Evolutionary conservation across 805 yeast genomes (phyloP).

Genomic region (Vanderwaltozyma verrucispora): DNA sequence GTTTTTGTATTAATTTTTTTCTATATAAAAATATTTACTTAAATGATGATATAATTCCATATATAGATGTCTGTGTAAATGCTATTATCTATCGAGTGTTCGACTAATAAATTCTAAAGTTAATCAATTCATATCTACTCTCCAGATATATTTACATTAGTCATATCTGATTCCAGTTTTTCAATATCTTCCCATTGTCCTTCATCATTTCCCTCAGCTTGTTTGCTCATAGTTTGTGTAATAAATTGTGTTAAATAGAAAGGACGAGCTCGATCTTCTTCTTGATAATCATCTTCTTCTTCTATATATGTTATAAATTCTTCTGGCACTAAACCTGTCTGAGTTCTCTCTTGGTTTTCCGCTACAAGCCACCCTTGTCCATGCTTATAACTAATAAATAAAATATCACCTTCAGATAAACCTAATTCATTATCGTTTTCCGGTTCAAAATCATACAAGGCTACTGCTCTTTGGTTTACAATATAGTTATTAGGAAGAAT

Average conservation of each 20-base stretch:
- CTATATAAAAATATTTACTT: slow-evolving; percentile 25
- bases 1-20: too few species aligned
- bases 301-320: slow-evolving; percentile 63
- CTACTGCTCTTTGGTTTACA: slow-evolving; percentile 56
- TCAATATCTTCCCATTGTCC: slow-evolving; percentile 31
- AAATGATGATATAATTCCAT: too few species aligned
- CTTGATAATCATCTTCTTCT: slow-evolving; percentile 11
- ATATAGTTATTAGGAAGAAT: slow-evolving; percentile 29
- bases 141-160: slow-evolving; percentile 23
- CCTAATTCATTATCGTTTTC: slow-evolving; percentile 90
- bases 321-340: slow-evolving; percentile 88
- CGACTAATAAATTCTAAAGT: not conserved
- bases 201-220: slow-evolving; percentile 13
- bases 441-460: slow-evolving; percentile 80
- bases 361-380: slow-evolving; percentile 99
- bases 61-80: not conserved
- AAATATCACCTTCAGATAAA: slow-evolving; percentile 66
- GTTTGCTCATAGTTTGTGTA: slow-evolving; percentile 19
- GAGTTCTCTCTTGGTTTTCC: slow-evolving; percentile 33
- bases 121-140: slow-evolving; percentile 12
- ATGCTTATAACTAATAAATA: slow-evolving; percentile 81
- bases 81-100: slow-evolving; percentile 64
- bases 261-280: slow-evolving; percentile 32
- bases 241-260: slow-evolving; percentile 34
- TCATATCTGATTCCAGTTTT: slow-evolving; percentile 31